A percentile compares a stretch with the other conserved stretches of the same genome.
Evolutionary conservation across 1,139 yeast species (phyloP).

Genomic region (Candida glucosophila): DNA sequence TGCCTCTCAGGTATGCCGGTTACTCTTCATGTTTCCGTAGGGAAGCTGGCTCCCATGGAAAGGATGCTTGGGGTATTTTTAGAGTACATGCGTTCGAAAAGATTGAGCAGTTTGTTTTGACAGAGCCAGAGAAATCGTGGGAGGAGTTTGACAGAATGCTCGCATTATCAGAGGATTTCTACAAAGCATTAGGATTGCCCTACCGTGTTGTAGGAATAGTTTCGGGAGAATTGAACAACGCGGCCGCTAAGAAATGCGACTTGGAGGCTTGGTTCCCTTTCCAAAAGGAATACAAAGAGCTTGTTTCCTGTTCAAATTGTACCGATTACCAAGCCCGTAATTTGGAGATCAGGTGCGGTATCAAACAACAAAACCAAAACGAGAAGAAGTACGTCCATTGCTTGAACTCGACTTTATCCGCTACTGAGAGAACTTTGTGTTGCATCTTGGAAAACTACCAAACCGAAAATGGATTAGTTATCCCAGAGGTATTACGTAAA

Average conservation of each 20-base stretch:
- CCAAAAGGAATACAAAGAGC: slow-evolving; percentile 97
- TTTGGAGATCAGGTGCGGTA: slow-evolving; percentile 97
- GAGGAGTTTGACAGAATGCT: slow-evolving; percentile 95
- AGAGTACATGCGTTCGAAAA: slow-evolving; percentile 98
- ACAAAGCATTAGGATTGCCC: slow-evolving; percentile 85
- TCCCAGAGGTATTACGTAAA: slow-evolving; percentile 92
- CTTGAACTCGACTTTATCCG: slow-evolving; percentile 93
- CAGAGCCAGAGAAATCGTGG: slow-evolving; percentile 99
- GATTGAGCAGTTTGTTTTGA: slow-evolving; percentile 89
- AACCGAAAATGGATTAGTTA: slow-evolving; percentile 86
- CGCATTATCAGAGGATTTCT: slow-evolving; percentile 82
- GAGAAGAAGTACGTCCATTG: slow-evolving; percentile 98
- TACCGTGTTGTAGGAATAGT: slow-evolving; percentile 97
- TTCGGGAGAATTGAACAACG: slow-evolving; percentile 96
- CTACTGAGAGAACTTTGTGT: slow-evolving; percentile 96
- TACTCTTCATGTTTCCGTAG: slow-evolving; percentile 98
- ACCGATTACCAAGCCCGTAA: slow-evolving; percentile 98
- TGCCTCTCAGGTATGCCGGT: slow-evolving; percentile 95
- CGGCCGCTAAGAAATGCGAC: slow-evolving; percentile 98
- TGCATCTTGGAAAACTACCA: slow-evolving; percentile 96
- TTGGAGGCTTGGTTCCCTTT: slow-evolving; percentile 99
- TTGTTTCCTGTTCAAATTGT: slow-evolving; percentile 97
- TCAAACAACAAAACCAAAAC: slow-evolving; percentile 88
- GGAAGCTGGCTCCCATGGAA: slow-evolving; percentile 99
- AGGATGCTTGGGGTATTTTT: slow-evolving; percentile 99